Conservation (phyloP, 1,284 basidiomycete species). For the Abortiporus biennis region DNA sequence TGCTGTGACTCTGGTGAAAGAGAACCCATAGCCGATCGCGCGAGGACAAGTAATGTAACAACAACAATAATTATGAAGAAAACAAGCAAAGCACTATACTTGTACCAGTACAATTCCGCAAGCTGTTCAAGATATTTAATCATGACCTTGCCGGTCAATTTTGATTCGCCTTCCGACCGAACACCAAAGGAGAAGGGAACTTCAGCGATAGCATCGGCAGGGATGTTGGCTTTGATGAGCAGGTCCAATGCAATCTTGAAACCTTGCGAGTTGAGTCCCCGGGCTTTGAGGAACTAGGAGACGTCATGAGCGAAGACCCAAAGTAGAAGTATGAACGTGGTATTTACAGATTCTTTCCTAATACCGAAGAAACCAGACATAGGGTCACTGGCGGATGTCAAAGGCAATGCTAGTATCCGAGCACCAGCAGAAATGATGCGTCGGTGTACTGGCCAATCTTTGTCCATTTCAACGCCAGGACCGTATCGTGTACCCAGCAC, state of each 20-base stretch:
- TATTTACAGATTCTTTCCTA: conserved; percentile 29
- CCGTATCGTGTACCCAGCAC: conserved; percentile 39
- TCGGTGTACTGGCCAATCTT: conserved; percentile 38
- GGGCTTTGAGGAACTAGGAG: conserved; percentile 25
- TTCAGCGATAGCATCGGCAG: conserved; percentile 23
- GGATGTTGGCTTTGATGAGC: conserved; percentile 26
- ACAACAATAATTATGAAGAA: conserved; percentile 13
- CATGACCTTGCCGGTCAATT: conserved; percentile 28
- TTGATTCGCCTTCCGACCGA: conserved; percentile 26
- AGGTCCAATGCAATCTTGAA: conserved; percentile 31
- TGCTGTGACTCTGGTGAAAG: conserved; percentile 7
- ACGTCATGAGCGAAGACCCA: neutral
- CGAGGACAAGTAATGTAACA: conserved; percentile 9
- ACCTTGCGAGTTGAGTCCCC: conserved; percentile 23
- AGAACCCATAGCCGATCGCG: conserved; percentile 8
- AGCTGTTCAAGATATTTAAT: conserved; percentile 27
- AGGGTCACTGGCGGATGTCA: conserved; percentile 36
- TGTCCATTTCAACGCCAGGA: conserved; percentile 35
- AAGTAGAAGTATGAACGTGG: neutral
- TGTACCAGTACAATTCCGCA: conserved; percentile 28
- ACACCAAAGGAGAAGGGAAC: conserved; percentile 29
- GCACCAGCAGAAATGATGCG: conserved; percentile 38
- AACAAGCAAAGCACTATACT: conserved; percentile 20
- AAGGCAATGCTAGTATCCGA: conserved; percentile 32
- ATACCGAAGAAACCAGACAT: conserved; percentile 43